Evolutionary conservation across 345 rosid species (phyloP).

Genomic region (Populus pruinosa): DNA sequence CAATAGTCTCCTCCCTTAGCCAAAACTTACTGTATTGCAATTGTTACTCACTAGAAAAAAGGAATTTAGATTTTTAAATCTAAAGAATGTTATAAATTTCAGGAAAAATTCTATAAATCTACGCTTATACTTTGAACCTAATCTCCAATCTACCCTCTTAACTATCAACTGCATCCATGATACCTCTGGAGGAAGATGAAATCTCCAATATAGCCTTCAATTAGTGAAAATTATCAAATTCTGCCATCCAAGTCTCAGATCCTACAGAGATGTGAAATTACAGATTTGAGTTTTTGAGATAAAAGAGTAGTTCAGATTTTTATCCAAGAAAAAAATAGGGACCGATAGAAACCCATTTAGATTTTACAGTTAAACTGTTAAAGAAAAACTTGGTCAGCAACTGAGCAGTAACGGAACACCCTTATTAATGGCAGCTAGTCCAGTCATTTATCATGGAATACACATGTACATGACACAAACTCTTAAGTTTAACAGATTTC

Average conservation of each 20-base stretch:
- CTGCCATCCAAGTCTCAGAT: neutral
- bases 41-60: neutral
- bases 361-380: neutral
- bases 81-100: neutral
- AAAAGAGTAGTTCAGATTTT: neutral
- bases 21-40: neutral
- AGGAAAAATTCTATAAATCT: neutral
- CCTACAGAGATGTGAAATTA: neutral
- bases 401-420: neutral
- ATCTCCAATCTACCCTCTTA: neutral
- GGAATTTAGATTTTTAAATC: neutral
- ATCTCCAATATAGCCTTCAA: neutral
- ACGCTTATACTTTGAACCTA: neutral
- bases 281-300: neutral
- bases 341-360: neutral
- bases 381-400: neutral
- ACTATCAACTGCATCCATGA: neutral
- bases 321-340: neutral
- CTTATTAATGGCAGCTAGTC: neutral
- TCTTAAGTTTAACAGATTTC: neutral
- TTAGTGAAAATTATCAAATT: neutral
- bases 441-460: neutral
- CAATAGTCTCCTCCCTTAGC: neutral
- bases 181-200: neutral
- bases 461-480: neutral